Percentiles rank a stretch among this genome's conserved stretches.
Evolutionary conservation across 78 protist genomes (phyloP).

Genomic region (Dictyostelium firmibasis): DNA sequence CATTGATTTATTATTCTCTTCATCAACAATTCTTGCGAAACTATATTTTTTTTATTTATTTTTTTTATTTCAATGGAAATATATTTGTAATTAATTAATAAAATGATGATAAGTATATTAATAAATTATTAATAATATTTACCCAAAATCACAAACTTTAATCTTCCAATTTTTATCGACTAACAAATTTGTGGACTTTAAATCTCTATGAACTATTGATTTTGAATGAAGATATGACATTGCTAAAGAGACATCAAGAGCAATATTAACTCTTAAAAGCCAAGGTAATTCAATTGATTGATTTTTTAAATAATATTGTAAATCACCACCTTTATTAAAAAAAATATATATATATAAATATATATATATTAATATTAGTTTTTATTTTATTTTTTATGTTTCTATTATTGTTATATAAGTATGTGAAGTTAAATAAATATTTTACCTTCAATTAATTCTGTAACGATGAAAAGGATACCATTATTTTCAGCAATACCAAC

Average conservation of each 20-base stretch:
- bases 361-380: not conserved
- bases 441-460: constrained; percentile 56
- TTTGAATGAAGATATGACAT: constrained; percentile 69
- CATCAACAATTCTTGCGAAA: constrained; percentile 77
- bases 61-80: too few relatives aligned
- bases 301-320: constrained; percentile 68
- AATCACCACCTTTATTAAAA: constrained; percentile 31
- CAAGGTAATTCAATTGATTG: constrained; percentile 37
- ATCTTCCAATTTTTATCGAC: constrained; percentile 51
- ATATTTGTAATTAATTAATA: too few relatives aligned
- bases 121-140: not conserved
- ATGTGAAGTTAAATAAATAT: too few relatives aligned
- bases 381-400: not conserved
- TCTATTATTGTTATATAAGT: not conserved
- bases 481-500: constrained; percentile 47
- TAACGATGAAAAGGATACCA: constrained; percentile 42
- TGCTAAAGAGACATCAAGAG: constrained; percentile 57
- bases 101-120: too few relatives aligned
- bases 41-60: not conserved
- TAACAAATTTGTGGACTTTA: constrained; percentile 52
- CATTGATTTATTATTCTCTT: constrained; percentile 69
- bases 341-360: too few relatives aligned
- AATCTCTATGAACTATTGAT: constrained; percentile 60
- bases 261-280: constrained; percentile 32
- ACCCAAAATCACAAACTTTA: constrained; percentile 73